These are phyloP conservation scores for Edaphochlamys debaryana DNA, from an alignment of 139 green algal species.

Conservation along the genomic window DNA sequence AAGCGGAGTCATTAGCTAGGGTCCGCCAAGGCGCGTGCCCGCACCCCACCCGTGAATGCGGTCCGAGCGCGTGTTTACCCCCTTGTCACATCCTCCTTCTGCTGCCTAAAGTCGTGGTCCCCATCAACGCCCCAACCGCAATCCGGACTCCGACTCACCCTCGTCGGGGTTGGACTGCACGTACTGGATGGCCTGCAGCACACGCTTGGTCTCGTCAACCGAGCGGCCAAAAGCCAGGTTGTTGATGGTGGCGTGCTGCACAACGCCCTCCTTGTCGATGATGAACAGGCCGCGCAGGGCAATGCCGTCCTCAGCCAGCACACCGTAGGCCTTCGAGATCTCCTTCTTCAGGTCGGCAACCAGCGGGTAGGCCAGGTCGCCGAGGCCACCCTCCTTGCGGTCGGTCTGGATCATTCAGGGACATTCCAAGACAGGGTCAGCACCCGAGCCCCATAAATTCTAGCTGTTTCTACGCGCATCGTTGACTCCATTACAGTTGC, in stretches of 20 bases:
- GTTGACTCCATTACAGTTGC: no score
- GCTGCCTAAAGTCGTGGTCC: no score
- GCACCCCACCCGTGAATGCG: no score
- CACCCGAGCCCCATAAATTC: no score
- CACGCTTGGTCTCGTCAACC: conserved; percentile 97
- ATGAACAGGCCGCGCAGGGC: conserved; percentile 92
- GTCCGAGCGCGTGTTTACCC: no score
- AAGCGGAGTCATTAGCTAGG: no score
- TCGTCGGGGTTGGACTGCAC: conserved; percentile 88
- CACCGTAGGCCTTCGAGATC: conserved; percentile 86
- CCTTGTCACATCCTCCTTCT: no score
- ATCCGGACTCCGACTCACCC: no score
- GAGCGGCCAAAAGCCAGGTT: conserved; percentile 93
- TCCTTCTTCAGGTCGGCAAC: conserved; percentile 97
- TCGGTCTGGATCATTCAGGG: neutral
- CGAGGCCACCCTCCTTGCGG: conserved; percentile 81
- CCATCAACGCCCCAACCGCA: no score
- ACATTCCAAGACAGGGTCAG: no score
- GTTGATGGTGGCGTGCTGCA: conserved; percentile 97
- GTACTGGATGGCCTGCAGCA: conserved; percentile 93
- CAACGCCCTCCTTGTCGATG: conserved; percentile 92
- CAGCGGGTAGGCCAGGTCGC: conserved; percentile 96
- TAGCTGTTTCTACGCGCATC: no score
- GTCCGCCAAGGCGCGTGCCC: no score
- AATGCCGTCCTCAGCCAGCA: conserved; percentile 87